Percentiles rank a stretch among this genome's conserved stretches.
phyloP scores from a whole-genome alignment of 805 yeast species.

The Wickerhamiella musiphila region DNA sequence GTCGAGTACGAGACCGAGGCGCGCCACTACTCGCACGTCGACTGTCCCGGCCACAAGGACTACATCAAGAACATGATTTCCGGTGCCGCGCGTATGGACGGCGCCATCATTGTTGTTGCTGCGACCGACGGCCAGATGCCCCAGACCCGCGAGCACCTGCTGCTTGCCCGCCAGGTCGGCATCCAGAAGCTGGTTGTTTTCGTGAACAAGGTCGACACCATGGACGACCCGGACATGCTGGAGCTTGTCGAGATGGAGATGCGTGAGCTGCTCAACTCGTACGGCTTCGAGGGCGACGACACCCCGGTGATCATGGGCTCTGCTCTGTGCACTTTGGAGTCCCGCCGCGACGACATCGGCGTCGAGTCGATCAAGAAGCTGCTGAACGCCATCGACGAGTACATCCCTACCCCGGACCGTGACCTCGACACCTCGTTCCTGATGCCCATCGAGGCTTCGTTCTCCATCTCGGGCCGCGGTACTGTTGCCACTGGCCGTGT shows the following conservation, averaged over 20 bases:
- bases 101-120: slow-evolving; percentile 98
- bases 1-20: slow-evolving; percentile 91
- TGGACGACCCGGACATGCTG: slow-evolving; percentile 97
- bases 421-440: slow-evolving; percentile 92
- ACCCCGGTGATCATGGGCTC: slow-evolving; percentile 98
- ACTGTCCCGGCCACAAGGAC: slow-evolving; percentile 98
- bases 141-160: slow-evolving; percentile 96
- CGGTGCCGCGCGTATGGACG: slow-evolving; percentile 99
- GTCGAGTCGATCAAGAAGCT: slow-evolving; percentile 64
- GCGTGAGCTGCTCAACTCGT: slow-evolving; percentile 83
- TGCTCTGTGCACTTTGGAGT: slow-evolving; percentile 91
- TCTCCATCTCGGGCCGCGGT: slow-evolving; percentile 99
- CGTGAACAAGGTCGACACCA: slow-evolving; percentile 94
- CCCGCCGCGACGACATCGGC: slow-evolving; percentile 79
- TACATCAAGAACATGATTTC: slow-evolving; percentile 98
- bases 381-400: slow-evolving; percentile 81
- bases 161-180: slow-evolving; percentile 98
- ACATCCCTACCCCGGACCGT: slow-evolving; percentile 92
- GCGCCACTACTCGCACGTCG: slow-evolving; percentile 95
- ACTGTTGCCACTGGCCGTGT: slow-evolving; percentile 98
- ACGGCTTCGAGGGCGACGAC: slow-evolving; percentile 96
- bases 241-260: slow-evolving; percentile 99
- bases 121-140: slow-evolving; percentile 99
- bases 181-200: slow-evolving; percentile 93
- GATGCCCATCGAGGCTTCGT: slow-evolving; percentile 94